Conservation (phyloP, 2,329 filamentous ascomycete species). For the Colletotrichum sp. region DNA sequence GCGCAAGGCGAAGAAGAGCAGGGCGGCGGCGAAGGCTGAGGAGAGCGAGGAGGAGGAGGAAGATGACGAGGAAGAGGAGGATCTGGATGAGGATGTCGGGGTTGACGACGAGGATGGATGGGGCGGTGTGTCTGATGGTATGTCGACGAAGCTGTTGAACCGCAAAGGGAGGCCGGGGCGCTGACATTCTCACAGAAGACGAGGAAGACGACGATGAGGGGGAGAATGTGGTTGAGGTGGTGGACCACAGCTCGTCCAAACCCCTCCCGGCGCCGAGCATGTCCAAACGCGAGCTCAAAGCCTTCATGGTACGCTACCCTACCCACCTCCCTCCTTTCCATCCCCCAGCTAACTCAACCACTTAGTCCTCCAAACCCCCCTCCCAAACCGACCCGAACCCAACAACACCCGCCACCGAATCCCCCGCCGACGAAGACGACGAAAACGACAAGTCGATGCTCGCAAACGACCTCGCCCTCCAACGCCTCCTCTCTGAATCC, state of each 20-base stretch:
- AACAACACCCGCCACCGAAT: constrained; percentile 24
- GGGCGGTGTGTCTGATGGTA: constrained; percentile 59
- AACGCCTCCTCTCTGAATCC: constrained; percentile 88
- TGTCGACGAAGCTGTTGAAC: background rate
- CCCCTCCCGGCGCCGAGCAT: constrained; percentile 46
- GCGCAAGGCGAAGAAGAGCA: constrained; percentile 22
- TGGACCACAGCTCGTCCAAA: constrained; percentile 59
- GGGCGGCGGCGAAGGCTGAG: background rate
- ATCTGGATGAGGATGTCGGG: constrained; percentile 23
- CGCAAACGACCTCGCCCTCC: constrained; percentile 90
- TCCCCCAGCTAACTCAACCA: background rate
- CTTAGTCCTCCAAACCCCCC: constrained; percentile 55
- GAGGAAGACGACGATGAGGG: constrained; percentile 28
- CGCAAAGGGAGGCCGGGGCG: background rate
- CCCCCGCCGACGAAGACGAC: constrained; percentile 38
- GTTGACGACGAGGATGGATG: constrained; percentile 57
- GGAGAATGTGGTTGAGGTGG: constrained; percentile 56
- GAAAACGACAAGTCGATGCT: constrained; percentile 73
- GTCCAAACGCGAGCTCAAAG: constrained; percentile 74
- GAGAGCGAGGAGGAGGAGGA: constrained; percentile 25
- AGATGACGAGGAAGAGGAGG: constrained; percentile 31
- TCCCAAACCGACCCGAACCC: constrained; percentile 31
- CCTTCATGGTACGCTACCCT: constrained; percentile 70
- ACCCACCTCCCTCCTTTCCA: background rate
- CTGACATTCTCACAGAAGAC: background rate